phyloP scores from a whole-genome alignment of 2,329 filamentous ascomycete species.

The Podosphaera xanthii region DNA sequence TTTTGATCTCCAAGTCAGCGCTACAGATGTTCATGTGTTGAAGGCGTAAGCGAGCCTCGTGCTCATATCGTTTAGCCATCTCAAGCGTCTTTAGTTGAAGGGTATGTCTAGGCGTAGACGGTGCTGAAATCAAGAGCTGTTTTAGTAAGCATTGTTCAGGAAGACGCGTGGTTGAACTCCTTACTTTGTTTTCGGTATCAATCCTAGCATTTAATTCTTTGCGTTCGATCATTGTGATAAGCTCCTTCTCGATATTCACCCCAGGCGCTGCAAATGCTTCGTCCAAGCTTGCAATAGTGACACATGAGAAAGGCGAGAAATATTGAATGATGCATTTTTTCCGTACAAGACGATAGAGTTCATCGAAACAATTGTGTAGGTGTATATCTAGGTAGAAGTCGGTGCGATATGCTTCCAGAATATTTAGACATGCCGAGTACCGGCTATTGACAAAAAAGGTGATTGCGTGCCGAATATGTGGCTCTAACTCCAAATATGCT shows the following conservation, averaged over 20 bases:
- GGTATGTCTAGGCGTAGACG: constrained; percentile 38
- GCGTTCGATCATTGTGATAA: constrained; percentile 53
- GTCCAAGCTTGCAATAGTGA: constrained; percentile 59
- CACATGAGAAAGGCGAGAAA: constrained; percentile 70
- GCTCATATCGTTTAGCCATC: constrained; percentile 47
- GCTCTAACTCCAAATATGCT: constrained; percentile 73
- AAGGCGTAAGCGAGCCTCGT: constrained; percentile 52
- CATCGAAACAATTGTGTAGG: constrained; percentile 48
- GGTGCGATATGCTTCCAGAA: constrained; percentile 55
- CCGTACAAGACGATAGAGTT: constrained; percentile 53
- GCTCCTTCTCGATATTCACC: constrained; percentile 45
- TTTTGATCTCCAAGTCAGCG: constrained; percentile 46
- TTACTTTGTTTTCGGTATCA: constrained; percentile 56
- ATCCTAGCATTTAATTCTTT: constrained; percentile 56
- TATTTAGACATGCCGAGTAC: constrained; percentile 64
- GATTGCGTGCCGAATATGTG: constrained; percentile 81
- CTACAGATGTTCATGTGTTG: constrained; percentile 54
- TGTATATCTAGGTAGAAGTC: constrained; percentile 87
- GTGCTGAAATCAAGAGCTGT: constrained; percentile 49
- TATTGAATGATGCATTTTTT: constrained; percentile 88
- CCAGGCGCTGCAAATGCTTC: constrained; percentile 46
- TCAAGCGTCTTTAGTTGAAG: constrained; percentile 50
- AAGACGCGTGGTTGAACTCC: constrained; percentile 3
- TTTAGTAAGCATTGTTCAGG: constrained; percentile 5
- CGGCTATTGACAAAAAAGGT: constrained; percentile 74